A percentile compares a stretch with the other conserved stretches of the same genome.
Evolutionary conservation across 2,329 filamentous ascomycete genomes (phyloP).

Genomic region (Lasiodiplodia sp.): DNA sequence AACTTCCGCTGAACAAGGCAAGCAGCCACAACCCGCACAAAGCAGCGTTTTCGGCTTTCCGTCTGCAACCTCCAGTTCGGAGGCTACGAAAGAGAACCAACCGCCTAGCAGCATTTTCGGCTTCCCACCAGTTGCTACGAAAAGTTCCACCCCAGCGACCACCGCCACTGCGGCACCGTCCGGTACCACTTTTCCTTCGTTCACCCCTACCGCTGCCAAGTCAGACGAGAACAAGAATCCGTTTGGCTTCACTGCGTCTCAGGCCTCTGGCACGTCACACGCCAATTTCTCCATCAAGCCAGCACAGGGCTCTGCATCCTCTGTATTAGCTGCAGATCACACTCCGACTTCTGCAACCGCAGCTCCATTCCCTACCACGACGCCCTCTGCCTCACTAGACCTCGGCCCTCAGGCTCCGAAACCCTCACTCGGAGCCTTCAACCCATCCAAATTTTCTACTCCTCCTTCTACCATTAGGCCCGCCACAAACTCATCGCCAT

Average conservation of each 20-base stretch:
- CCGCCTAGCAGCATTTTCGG: constrained; percentile 20
- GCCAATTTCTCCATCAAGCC: neutral
- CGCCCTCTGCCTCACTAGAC: neutral
- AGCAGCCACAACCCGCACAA: neutral
- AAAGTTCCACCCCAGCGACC: neutral
- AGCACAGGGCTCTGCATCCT: neutral
- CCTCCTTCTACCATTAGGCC: neutral
- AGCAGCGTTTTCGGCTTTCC: neutral
- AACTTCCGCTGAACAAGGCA: neutral
- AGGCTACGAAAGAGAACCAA: neutral
- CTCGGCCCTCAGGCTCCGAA: neutral
- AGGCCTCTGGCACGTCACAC: neutral
- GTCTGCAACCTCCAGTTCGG: neutral
- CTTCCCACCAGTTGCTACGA: constrained; percentile 11
- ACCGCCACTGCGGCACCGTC: neutral
- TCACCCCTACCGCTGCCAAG: neutral
- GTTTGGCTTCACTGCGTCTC: constrained; percentile 16
- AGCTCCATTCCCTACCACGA: neutral
- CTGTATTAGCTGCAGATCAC: neutral
- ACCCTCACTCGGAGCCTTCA: constrained; percentile 24
- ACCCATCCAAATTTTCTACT: constrained; percentile 23
- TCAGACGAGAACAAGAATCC: neutral
- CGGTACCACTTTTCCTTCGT: neutral
- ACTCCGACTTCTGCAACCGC: neutral
- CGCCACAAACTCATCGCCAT: neutral